Evolutionary conservation across 2,329 filamentous ascomycete genomes (phyloP).

Genomic region (Ascochyta koolunga): DNA sequence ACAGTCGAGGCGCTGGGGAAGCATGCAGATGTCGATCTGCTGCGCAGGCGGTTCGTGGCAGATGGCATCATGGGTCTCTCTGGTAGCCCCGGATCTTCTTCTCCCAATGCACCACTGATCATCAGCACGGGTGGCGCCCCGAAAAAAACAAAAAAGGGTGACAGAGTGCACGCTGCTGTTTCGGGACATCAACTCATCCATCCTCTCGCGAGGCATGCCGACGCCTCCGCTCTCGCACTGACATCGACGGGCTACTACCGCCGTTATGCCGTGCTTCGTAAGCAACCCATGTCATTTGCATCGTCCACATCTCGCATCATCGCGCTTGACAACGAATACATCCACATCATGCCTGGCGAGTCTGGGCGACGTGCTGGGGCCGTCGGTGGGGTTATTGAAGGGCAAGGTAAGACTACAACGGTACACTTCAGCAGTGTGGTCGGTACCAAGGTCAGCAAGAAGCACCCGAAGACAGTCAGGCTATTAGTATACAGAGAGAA

Average conservation of each 20-base stretch:
- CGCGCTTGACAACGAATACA: slow-evolving; percentile 83
- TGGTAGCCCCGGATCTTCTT: slow-evolving; percentile 71
- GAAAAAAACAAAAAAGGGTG: slow-evolving; percentile 60
- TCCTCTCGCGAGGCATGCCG: slow-evolving; percentile 68
- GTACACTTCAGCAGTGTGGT: slow-evolving; percentile 84
- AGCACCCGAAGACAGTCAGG: slow-evolving; percentile 81
- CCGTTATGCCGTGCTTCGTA: slow-evolving; percentile 80
- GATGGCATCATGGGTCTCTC: slow-evolving; percentile 73
- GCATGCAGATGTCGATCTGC: slow-evolving; percentile 75
- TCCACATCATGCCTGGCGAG: slow-evolving; percentile 76
- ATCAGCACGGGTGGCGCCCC: slow-evolving; percentile 58
- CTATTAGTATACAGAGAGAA: slow-evolving; percentile 77
- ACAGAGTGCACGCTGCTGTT: slow-evolving; percentile 54
- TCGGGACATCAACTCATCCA: slow-evolving; percentile 60
- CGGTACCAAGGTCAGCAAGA: slow-evolving; percentile 79
- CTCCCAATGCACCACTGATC: slow-evolving; percentile 70
- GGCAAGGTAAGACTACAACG: slow-evolving; percentile 73
- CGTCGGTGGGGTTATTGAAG: slow-evolving; percentile 21
- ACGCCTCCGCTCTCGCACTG: slow-evolving; percentile 47
- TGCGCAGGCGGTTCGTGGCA: slow-evolving; percentile 75
- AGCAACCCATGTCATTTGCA: slow-evolving; percentile 81
- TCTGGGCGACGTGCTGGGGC: slow-evolving; percentile 57
- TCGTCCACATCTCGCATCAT: slow-evolving; percentile 76
- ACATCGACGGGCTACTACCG: slow-evolving; percentile 60
- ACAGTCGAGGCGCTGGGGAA: slow-evolving; percentile 80